A percentile compares a stretch with the other conserved stretches of the same genome.
These are phyloP conservation scores for Colletotrichum acutatum DNA, from an alignment of 2,329 filamentous ascomycete genomes.

Conservation along the genomic window DNA sequence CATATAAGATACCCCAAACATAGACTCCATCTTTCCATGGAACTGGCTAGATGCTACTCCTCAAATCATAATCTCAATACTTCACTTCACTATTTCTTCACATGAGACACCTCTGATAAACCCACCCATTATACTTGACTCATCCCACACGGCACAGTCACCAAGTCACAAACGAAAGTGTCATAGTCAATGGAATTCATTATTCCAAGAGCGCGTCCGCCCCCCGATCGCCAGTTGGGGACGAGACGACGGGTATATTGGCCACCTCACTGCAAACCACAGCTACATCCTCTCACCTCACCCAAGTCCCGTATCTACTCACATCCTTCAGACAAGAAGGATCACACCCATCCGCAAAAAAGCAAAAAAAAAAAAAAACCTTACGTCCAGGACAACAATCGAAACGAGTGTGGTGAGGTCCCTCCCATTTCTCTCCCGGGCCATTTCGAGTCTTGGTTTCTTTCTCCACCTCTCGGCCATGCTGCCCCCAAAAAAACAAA, in stretches of 20 bases:
- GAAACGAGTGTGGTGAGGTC: constrained; percentile 31
- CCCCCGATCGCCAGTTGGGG: background rate
- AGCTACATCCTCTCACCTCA: background rate
- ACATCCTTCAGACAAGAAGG: background rate
- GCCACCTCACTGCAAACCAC: constrained; percentile 12
- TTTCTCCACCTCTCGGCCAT: constrained; percentile 7
- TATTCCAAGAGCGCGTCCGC: constrained; percentile 29
- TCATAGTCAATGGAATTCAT: constrained; percentile 8
- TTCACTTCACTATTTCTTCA: background rate
- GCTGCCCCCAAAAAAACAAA: constrained; percentile 12
- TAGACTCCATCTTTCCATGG: background rate
- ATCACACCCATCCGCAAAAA: too few species aligned
- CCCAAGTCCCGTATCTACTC: background rate
- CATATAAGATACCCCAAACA: too few species aligned
- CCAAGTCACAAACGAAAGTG: background rate
- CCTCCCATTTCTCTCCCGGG: constrained; percentile 5
- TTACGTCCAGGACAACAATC: background rate
- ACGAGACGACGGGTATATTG: constrained; percentile 31
- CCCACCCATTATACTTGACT: too few species aligned
- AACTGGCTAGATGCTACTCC: background rate
- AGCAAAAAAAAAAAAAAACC: background rate
- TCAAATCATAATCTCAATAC: background rate
- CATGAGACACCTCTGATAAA: background rate
- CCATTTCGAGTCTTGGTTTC: background rate
- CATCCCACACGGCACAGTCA: background rate